phyloP scores from a whole-genome alignment of 495 filamentous ascomycete genomes.

The Tuber indicum region DNA sequence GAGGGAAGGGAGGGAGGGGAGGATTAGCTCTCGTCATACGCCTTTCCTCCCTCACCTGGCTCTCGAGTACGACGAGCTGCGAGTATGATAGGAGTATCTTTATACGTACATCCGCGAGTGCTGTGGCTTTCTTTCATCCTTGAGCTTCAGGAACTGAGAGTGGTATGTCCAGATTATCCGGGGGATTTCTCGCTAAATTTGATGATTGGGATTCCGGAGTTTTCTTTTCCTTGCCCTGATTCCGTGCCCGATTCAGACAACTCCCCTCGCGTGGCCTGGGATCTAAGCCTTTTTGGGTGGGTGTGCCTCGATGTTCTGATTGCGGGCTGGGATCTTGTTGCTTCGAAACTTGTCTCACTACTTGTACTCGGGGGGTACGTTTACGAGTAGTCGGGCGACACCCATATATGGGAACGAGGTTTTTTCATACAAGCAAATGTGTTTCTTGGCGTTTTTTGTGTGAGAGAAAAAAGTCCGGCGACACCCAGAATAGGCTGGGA shows the following conservation, averaged over 20 bases:
- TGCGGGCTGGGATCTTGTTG: background rate
- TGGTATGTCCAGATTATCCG: background rate
- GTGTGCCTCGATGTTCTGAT: background rate
- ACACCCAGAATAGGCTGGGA: no score
- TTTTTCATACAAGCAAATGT: no score
- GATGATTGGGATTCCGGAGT: background rate
- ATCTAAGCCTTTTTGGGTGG: constrained; percentile 1
- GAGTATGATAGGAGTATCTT: no score
- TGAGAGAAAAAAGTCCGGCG: no score
- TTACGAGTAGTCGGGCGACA: no score
- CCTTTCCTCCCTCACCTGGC: background rate
- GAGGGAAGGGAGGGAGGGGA: background rate
- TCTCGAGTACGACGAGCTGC: background rate
- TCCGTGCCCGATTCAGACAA: background rate
- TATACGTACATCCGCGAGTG: no score
- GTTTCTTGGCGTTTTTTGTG: no score
- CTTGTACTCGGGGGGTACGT: no score
- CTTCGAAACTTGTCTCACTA: background rate
- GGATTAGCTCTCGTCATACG: background rate
- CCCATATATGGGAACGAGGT: no score
- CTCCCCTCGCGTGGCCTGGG: background rate
- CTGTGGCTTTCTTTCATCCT: no score
- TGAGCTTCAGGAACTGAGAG: no score
- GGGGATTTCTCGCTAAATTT: background rate
- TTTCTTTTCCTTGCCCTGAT: background rate